Base-by-base conservation (phyloP, 23 red algal genomes). In the Gracilaria caudata region DNA sequence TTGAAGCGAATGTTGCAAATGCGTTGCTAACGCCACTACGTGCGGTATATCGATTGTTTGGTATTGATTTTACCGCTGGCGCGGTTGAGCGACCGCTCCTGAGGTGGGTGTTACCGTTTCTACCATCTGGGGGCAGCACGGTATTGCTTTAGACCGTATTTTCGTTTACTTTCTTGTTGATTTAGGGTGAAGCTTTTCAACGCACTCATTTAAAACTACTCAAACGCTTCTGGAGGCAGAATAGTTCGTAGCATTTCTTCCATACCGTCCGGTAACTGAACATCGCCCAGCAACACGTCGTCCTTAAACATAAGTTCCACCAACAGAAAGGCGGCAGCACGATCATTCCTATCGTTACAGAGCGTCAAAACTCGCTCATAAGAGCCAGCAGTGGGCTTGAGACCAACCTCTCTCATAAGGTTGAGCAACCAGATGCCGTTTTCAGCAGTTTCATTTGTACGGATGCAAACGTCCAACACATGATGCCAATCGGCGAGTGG, bases 161-260 rank as follows among this genome's bases (percentile, higher is more conserved):
- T 30, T 65, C 13, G 60, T 65, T 28, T 34, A 35, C 29, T 7
- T 16, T 5, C 12, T 19, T 32, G 60, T 65, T 65, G 60, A 2
- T 65, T 34, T 2, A 2, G 6, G 1, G 14, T 53, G 49, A 53
- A 1, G 35, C 25, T 78, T 39, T 84, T 53, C 12, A 7, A 53
- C 8, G 1, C 13, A 16, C 13, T 53, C 12, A 7, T 17, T 53
- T 17, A 17, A 53, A 17, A 7, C 49, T 60, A 92, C 44, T 94
- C 80, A 74, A 94, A 94, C 25, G 92, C 92, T 46, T 94, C 92
- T 16, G 92, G 92, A 20, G 92, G 92, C 24, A 94, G 47, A 51
- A 94, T 89, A 17, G 56, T 54, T 11, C 84, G 83, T 28, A 94
- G 64, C 72, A 77, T 89, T 7, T 84, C 57, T 64, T 94, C 92